Conservation (phyloP, 345 rosid genomes). For the Erodium maritimum region DNA sequence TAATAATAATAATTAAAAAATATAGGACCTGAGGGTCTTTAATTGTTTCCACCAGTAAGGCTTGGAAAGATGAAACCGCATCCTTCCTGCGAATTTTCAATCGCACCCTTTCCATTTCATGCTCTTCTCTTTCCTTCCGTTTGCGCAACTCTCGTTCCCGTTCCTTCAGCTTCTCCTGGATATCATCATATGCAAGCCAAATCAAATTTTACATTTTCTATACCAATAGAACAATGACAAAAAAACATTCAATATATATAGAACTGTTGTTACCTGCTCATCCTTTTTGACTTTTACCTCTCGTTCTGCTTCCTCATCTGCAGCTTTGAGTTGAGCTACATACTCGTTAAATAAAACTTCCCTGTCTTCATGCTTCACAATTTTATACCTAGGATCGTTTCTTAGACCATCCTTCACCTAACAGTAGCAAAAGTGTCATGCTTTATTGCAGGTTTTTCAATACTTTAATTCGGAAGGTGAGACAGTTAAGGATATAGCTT, state of each 20-base stretch:
- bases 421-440: conserved; percentile 6
- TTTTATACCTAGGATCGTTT: conserved; percentile 74
- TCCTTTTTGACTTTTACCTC: conserved; percentile 55
- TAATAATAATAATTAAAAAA: too few species aligned
- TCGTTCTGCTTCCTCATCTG: conserved; percentile 47
- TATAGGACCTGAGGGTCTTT: conserved; percentile 77
- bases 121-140: conserved; percentile 89
- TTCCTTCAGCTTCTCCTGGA: conserved; percentile 76
- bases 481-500: too few species aligned
- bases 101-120: conserved; percentile 90
- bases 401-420: conserved; percentile 84
- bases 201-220: too few species aligned
- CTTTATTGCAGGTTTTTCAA: too few species aligned
- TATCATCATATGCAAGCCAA: conserved; percentile 4
- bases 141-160: conserved; percentile 83
- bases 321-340: conserved; percentile 61
- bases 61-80: conserved; percentile 81
- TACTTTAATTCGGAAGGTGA: too few species aligned
- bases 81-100: conserved; percentile 80
- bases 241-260: background rate
- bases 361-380: conserved; percentile 69
- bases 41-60: conserved; percentile 84
- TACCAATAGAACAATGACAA: too few species aligned
- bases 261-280: conserved; percentile 52
- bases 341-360: conserved; percentile 72